These are phyloP conservation scores for Ogataea minuta DNA, from an alignment of 805 yeast species.

Conservation along the genomic window DNA sequence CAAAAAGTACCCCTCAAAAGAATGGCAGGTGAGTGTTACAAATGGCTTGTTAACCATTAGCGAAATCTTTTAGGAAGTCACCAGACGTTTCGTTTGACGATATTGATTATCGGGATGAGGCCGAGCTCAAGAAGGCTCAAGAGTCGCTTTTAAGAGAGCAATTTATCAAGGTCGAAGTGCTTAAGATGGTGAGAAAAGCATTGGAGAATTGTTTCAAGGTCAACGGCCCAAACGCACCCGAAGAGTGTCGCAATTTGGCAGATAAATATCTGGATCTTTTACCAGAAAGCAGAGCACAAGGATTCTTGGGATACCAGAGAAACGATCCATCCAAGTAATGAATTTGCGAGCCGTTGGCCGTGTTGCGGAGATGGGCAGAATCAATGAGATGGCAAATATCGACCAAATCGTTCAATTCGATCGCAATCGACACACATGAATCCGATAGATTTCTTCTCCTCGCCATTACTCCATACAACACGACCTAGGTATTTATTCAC, in stretches of 20 bases:
- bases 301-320: constrained; percentile 83
- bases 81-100: constrained; percentile 81
- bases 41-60: not conserved
- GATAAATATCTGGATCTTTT: constrained; percentile 76
- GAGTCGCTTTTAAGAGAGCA: constrained; percentile 76
- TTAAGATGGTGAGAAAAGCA: constrained; percentile 70
- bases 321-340: constrained; percentile 74
- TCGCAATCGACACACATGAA: no score
- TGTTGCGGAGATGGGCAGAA: no score
- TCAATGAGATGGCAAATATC: no score
- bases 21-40: constrained; percentile 4
- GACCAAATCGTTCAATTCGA: no score
- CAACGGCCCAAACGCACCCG: constrained; percentile 65
- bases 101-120: constrained; percentile 67
- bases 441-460: no score
- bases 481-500: no score
- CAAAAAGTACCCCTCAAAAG: constrained; percentile 6
- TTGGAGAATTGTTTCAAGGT: constrained; percentile 64
- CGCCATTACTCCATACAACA: no score
- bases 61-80: constrained; percentile 37
- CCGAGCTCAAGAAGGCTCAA: constrained; percentile 69
- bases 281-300: constrained; percentile 64
- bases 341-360: no score
- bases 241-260: constrained; percentile 78
- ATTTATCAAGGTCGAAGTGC: constrained; percentile 66